Base-by-base conservation (phyloP, 805 yeast species). In the Metschnikowia proteae region DNA sequence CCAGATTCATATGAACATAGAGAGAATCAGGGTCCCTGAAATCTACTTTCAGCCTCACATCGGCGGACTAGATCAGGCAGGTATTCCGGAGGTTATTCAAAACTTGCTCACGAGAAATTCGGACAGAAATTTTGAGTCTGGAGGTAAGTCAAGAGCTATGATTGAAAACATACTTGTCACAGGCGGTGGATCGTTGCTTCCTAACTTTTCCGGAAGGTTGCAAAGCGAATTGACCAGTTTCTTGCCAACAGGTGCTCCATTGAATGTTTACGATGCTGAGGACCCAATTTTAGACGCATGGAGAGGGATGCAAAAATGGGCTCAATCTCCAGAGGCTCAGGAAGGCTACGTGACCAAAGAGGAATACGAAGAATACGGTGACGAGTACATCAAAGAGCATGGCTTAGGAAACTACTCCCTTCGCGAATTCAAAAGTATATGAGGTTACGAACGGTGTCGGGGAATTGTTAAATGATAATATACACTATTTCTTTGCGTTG, bases 21-120 rank as follows among this genome's bases (percentile, higher is more conserved):
- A 94, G 68, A 77, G 99, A 50, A 85, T 92, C 28, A 78, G 95
- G 49, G 88, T 92, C 2, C 97, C 98, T 0, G 99, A 94, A 66
- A 84, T 91, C 2, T 62, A 90, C 42, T 90, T 94, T 66, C 94
- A 92, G 64, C 99, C 99, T 5, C 79, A 84, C 6, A 89, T 94
- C 53, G 96, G 95, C 0, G 99, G 99, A 23, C 73, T 90, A 23
- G 99, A 94, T 65, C 98, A 91, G 68, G 96, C 97, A 0, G 98
- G 98, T 27, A 75, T 94, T n/a, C 63, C 79, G 25, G 98, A 94
- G 65, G 68, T 90, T 36, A 75, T 83, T 47, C 85, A 83, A 54
- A 86, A 83, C 49, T 74, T 88, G 6, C 60, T 91, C 5, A 60
- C 79, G 36, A 77, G 82, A 42, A 76, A 90, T 58, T 71, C 83